Base-by-base conservation (phyloP, 148 eudicot species). In the Suaeda aralocaspica region DNA sequence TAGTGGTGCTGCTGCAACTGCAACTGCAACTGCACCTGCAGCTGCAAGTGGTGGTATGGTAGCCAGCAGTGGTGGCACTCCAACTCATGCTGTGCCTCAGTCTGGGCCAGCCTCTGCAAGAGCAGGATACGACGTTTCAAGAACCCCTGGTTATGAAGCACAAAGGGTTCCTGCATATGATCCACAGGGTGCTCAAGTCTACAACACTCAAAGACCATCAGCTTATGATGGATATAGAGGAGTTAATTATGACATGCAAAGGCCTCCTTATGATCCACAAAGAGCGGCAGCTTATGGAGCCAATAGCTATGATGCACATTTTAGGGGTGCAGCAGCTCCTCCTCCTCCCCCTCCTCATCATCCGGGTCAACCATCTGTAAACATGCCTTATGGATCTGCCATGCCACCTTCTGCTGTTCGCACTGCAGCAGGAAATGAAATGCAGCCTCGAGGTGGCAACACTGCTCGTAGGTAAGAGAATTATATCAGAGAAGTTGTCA, bases 301-400 rank as follows among this genome's bases (percentile, higher is more conserved):
- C 10, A 39, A 64, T 51, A 73, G 68, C 58, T 80, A 77, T 69
- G 83, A 83, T 64, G 62, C 78, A 19, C 68, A 75, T 58, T 74
- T 76, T 60, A 72, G 83, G 76, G 86, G 80, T 25, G 78, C 70
- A 59, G 77, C 21, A 45, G 81, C 78, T 14, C 59, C 82, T 34
- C 58, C 82, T 33, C 56, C 50, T 34, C 50, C 67, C 26, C 62
- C 36, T 16, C 62, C 67, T 9, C 70, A 74, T 22, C 49, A 49
- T 46, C 88, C 73, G 72, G 89, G 84, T 34, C 95, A 86, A 76
- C 59, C 74, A n/a, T 59, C 80, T 30, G 70, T 80, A 44, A 77
- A 70, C 63, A 63, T 64, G 31, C 77, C 84, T 34, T 82, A 79
- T 68, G 84, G 82, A 24, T 69, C 82, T 55, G 68, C 85, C 59